Evolutionary conservation across 1,139 yeast species (phyloP).

Genomic region (Williopsis jadinii): DNA sequence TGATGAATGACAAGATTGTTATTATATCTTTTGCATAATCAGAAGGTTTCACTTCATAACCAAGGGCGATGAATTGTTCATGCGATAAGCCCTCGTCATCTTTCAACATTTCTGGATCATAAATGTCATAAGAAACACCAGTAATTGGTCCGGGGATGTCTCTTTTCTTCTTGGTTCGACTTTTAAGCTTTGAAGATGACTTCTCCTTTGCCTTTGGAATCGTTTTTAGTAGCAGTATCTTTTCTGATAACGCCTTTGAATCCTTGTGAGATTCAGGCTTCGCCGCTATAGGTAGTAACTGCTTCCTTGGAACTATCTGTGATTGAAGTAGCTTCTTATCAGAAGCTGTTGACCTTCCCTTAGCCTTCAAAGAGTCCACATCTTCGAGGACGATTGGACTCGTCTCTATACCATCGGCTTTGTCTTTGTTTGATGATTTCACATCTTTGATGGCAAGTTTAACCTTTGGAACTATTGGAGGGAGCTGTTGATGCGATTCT

Average conservation of each 20-base stretch:
- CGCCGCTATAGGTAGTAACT: slow-evolving; percentile 5
- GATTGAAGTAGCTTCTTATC: background rate
- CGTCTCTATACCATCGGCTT: background rate
- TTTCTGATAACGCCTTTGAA: background rate
- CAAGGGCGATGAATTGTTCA: slow-evolving; percentile 14
- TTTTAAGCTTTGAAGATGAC: too few species aligned
- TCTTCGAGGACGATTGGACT: slow-evolving; percentile 13
- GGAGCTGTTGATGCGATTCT: background rate
- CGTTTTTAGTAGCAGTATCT: background rate
- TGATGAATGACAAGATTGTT: slow-evolving; percentile 35
- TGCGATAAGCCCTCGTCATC: slow-evolving; percentile 5
- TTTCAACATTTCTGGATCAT: slow-evolving; percentile 7
- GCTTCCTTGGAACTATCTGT: background rate
- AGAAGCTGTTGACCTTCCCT: slow-evolving; percentile 13
- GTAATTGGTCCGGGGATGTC: slow-evolving; percentile 19
- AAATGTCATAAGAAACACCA: slow-evolving; percentile 10
- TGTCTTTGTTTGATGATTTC: background rate
- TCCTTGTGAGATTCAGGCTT: slow-evolving; percentile 2
- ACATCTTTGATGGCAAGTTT: background rate
- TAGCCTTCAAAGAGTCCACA: slow-evolving; percentile 12
- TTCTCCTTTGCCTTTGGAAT: background rate
- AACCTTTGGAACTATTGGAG: background rate
- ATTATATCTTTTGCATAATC: slow-evolving; percentile 42
- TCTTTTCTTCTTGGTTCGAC: slow-evolving; percentile 8
- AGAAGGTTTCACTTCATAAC: slow-evolving; percentile 26